Conservation (phyloP, 176 grass and related monocot species). For the Bromus sterilis region DNA sequence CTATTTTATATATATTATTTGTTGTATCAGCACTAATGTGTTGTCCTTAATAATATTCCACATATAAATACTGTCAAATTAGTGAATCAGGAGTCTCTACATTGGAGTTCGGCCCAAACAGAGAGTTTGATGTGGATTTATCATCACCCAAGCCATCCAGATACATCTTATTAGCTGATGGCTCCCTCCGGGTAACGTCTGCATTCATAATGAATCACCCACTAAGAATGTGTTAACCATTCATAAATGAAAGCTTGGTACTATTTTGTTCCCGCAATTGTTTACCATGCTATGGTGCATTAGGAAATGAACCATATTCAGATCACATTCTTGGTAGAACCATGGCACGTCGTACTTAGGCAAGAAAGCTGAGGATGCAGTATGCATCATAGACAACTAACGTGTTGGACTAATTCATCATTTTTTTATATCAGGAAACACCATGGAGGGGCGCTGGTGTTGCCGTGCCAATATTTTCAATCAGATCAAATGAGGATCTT, state of each 20-base stretch:
- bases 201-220: neutral
- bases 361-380: constrained; percentile 6
- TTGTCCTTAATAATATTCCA: constrained; percentile 59
- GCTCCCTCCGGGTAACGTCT: constrained; percentile 67
- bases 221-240: neutral
- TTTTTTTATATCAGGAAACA: constrained; percentile 51
- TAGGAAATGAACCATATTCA: constrained; percentile 9
- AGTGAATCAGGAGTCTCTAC: constrained; percentile 34
- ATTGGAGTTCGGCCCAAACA: constrained; percentile 78
- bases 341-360: neutral
- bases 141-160: constrained; percentile 50
- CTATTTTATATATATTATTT: constrained; percentile 8
- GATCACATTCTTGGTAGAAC: neutral
- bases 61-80: constrained; percentile 94
- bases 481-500: constrained; percentile 78
- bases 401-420: constrained; percentile 11
- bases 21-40: constrained; percentile 6
- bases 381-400: neutral
- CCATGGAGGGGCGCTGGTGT: constrained; percentile 97
- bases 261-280: neutral
- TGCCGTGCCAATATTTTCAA: constrained; percentile 87
- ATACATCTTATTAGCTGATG: constrained; percentile 75
- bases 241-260: neutral
- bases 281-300: neutral
- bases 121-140: constrained; percentile 67